Conservation (phyloP, 108 stramenopile genomes). For the Cyclotella choctawhatcheeana region DNA sequence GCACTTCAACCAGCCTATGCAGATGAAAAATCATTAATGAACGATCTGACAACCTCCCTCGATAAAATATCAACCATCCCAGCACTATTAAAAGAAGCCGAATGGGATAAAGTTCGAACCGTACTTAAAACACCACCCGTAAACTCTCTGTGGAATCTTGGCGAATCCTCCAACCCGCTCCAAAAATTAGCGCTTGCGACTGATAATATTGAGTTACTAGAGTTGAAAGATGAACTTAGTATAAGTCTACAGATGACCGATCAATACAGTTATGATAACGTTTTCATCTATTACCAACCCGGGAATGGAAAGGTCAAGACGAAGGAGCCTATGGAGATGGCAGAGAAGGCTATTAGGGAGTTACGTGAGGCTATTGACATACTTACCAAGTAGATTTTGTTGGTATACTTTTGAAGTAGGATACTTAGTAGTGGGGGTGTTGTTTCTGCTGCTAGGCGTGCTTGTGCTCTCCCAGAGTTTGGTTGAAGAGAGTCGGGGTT, state of each 20-base stretch:
- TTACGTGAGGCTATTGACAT: background rate
- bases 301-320: slow-evolving; percentile 69
- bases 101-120: slow-evolving; percentile 78
- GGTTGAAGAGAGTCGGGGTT: too few relatives aligned
- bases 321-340: slow-evolving; percentile 64
- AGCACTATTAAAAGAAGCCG: slow-evolving; percentile 50
- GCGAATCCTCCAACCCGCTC: slow-evolving; percentile 66
- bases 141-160: slow-evolving; percentile 78
- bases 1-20: background rate
- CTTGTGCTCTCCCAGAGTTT: too few relatives aligned
- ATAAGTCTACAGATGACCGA: slow-evolving; percentile 78
- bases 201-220: slow-evolving; percentile 68
- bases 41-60: slow-evolving; percentile 18
- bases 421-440: background rate
- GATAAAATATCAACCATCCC: slow-evolving; percentile 57
- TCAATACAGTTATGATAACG: slow-evolving; percentile 78
- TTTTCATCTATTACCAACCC: slow-evolving; percentile 78
- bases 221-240: slow-evolving; percentile 74
- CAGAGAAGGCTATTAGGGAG: slow-evolving; percentile 40
- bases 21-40: background rate
- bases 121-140: slow-evolving; percentile 82
- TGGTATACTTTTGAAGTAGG: background rate
- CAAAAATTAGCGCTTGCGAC: slow-evolving; percentile 66
- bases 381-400: background rate
- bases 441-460: too few relatives aligned